Percentiles rank a stretch among this genome's conserved stretches.
phyloP scores from a whole-genome alignment of 768 basidiomycete genomes.

The Pleurotus giganteus region DNA sequence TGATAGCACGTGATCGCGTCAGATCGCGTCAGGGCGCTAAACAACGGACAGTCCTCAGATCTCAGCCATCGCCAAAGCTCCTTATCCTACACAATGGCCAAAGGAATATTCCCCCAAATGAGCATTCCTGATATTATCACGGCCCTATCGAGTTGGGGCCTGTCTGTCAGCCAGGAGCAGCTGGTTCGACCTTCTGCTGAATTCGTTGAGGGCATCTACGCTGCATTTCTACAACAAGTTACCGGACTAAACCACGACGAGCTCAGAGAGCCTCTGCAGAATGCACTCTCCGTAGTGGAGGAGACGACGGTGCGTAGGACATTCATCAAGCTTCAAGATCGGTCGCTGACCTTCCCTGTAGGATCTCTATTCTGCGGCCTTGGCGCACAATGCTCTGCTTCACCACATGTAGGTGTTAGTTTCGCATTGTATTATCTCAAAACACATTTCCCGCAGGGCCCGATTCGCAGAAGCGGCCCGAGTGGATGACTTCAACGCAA shows the following conservation, averaged over 20 bases:
- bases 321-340: neutral
- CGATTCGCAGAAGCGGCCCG: conserved; percentile 73
- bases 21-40: conserved; percentile 3
- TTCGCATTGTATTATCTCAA: neutral
- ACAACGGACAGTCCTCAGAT: too few species aligned
- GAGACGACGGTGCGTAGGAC: conserved; percentile 49
- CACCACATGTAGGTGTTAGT: conserved; percentile 58
- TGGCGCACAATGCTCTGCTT: conserved; percentile 62
- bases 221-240: conserved; percentile 69
- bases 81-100: conserved; percentile 33
- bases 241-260: conserved; percentile 58
- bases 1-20: conserved; percentile 8
- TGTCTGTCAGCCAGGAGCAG: conserved; percentile 65
- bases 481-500: conserved; percentile 73
- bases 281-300: conserved; percentile 48
- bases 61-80: conserved; percentile 2
- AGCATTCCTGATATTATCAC: conserved; percentile 59
- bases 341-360: conserved; percentile 22
- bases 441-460: conserved; percentile 35
- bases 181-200: conserved; percentile 65
- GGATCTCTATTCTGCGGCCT: conserved; percentile 64
- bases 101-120: conserved; percentile 65
- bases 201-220: conserved; percentile 69
- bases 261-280: conserved; percentile 58
- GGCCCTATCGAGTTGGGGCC: conserved; percentile 66